These are phyloP conservation scores for Symmetrospora coprosmae DNA, from an alignment of 768 basidiomycete genomes.

Conservation along the genomic window DNA sequence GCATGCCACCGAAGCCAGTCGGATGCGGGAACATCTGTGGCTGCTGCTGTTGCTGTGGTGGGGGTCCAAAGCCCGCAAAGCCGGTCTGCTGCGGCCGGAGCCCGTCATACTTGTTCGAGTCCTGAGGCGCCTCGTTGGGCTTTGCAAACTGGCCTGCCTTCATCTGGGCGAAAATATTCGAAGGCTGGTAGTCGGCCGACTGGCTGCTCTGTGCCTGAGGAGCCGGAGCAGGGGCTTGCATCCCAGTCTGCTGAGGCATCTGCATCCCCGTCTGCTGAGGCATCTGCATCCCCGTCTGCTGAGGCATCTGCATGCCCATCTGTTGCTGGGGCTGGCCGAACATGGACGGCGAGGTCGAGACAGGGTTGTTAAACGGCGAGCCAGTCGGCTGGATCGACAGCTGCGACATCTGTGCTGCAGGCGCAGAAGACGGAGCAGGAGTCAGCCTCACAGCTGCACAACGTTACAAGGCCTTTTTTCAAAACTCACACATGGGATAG, in stretches of 20 bases:
- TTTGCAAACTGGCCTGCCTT: constrained; percentile 32
- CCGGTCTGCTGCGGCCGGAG: constrained; percentile 22
- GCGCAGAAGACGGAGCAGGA: not conserved
- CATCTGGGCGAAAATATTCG: constrained; percentile 42
- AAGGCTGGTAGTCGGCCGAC: constrained; percentile 37
- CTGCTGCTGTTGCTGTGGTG: not conserved
- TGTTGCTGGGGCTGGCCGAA: constrained; percentile 23
- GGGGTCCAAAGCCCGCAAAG: not conserved
- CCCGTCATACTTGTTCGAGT: constrained; percentile 21
- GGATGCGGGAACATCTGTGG: not conserved
- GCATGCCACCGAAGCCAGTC: not conserved
- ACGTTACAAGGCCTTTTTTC: not conserved
- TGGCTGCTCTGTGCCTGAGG: constrained; percentile 34
- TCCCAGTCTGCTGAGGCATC: too few species aligned
- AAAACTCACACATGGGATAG: not conserved
- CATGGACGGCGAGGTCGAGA: constrained; percentile 1
- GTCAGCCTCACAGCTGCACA: not conserved
- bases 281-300: too few species aligned
- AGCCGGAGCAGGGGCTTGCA: not conserved
- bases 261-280: too few species aligned
- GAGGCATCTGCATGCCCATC: constrained; percentile 29
- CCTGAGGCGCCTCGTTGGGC: constrained; percentile 1
- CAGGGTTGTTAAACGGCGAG: not conserved
- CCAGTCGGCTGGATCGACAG: constrained; percentile 18
- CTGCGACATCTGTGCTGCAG: constrained; percentile 13